Evolutionary conservation across 495 filamentous ascomycete species (phyloP).

Genomic region (Aspergillus incahuasiensis): DNA sequence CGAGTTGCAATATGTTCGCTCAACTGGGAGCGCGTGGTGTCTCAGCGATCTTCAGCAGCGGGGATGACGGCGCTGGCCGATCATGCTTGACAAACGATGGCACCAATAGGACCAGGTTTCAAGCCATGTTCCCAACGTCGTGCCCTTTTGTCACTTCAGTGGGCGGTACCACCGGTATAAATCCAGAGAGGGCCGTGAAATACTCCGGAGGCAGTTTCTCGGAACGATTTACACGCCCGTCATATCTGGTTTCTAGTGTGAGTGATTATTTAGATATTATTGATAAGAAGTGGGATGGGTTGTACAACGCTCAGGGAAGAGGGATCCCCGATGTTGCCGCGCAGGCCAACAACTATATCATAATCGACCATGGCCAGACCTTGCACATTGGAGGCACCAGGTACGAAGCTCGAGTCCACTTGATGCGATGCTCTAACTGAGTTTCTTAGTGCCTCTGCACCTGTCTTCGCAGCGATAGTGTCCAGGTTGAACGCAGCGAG

Average conservation of each 20-base stretch:
- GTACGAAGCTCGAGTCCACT: slow-evolving; percentile 22
- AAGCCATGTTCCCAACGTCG: slow-evolving; percentile 67
- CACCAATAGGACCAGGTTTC: slow-evolving; percentile 53
- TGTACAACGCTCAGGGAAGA: slow-evolving; percentile 58
- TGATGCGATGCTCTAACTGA: background rate
- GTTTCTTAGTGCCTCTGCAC: slow-evolving; percentile 40
- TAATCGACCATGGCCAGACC: slow-evolving; percentile 35
- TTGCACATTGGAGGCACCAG: slow-evolving; percentile 39
- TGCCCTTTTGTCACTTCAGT: slow-evolving; percentile 80
- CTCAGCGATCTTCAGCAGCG: slow-evolving; percentile 66
- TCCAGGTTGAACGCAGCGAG: slow-evolving; percentile 56
- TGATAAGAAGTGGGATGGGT: slow-evolving; percentile 34
- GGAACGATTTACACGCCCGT: slow-evolving; percentile 58
- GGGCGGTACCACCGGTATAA: slow-evolving; percentile 58
- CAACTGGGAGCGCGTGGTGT: slow-evolving; percentile 70
- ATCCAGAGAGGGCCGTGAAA: slow-evolving; percentile 49
- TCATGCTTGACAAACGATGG: slow-evolving; percentile 66
- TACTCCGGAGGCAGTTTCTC: slow-evolving; percentile 71
- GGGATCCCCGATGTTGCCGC: slow-evolving; percentile 70
- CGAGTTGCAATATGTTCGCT: slow-evolving; percentile 67
- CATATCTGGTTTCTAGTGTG: slow-evolving; percentile 60
- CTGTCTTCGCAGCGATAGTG: slow-evolving; percentile 51
- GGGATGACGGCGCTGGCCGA: slow-evolving; percentile 60
- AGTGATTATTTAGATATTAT: slow-evolving; percentile 45
- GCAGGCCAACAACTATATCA: slow-evolving; percentile 39